Evolutionary conservation across 2,329 filamentous ascomycete species (phyloP), one percentile per base, ranked within the genome.

Genomic region (Bisporella sp.): DNA sequence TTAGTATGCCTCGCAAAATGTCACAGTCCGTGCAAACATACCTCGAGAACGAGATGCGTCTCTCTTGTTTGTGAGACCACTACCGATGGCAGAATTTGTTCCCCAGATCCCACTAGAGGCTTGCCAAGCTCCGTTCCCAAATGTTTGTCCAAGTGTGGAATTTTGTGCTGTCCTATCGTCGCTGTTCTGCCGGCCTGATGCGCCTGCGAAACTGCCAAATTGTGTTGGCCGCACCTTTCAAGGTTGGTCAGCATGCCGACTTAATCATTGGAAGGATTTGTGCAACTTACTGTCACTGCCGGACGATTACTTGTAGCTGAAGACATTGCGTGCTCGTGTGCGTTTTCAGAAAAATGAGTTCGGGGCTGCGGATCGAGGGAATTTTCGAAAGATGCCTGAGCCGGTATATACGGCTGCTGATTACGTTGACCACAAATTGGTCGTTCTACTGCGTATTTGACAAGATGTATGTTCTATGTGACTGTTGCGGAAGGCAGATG

Each of bases 81-180:
- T 66, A 45, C 70, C 69, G 52, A 75, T 69, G 42, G 67, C 62
- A 21, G 21, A 21, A 39, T 64, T 66, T 54, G 70, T 75, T 9
- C 72, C 71, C 79, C 79, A 82, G 41, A 81, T 77, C 32, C 69
- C 72, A 57, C 66, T 69, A 33, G 68, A 62, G 31, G 62, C 49
- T 49, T 66, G 61, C 65, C 57, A 50, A 9, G 69, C 71, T 41
- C 66, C 66, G 56, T 64, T 66, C 13, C 69, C 68, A 59, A 75
- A 75, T n/a, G 69, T 65, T 49, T 69, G 68, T 6, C 66, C 65
- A 51, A 74, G 66, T 47, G 63, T 63, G 30, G 66, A 62, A 43
- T 57, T 63, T 58, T 72, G 70, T 30, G 68, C 60, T 42, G 64
- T 60, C 50, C 68, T 52, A 6, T 61, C 62, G 29, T 65, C 64